Conservation (phyloP, 306 rosid species). For the Potentilla sterilis region DNA sequence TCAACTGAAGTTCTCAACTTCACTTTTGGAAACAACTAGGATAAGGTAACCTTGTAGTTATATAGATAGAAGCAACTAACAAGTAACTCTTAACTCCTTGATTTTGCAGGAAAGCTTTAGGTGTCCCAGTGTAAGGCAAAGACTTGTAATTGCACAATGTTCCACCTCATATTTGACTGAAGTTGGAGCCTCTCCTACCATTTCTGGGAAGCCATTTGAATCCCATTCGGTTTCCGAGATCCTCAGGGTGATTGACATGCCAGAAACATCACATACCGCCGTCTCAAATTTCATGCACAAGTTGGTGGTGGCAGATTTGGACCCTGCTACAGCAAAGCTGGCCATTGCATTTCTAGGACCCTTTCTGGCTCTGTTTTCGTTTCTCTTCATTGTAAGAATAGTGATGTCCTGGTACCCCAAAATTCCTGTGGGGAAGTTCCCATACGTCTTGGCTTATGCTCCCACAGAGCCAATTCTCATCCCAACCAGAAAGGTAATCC, state of each 20-base stretch:
- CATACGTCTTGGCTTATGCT: conserved; percentile 81
- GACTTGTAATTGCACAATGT: conserved; percentile 29
- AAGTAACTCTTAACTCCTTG: not conserved
- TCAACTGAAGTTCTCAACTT: not conserved
- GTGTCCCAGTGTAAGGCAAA: conserved; percentile 29
- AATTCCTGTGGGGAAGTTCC: conserved; percentile 79
- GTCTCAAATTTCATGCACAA: conserved; percentile 32
- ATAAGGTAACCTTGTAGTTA: not conserved
- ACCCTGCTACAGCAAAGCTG: conserved; percentile 75
- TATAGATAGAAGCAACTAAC: not conserved
- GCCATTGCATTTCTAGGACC: conserved; percentile 76
- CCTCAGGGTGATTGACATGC: conserved; percentile 22
- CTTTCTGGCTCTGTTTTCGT: conserved; percentile 62
- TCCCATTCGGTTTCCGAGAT: conserved; percentile 21
- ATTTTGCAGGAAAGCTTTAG: conserved; percentile 50
- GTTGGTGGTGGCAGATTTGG: conserved; percentile 64
- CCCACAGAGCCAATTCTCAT: conserved; percentile 86
- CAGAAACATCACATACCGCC: conserved; percentile 25
- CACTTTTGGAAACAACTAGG: not conserved
- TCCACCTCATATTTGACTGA: conserved; percentile 36
- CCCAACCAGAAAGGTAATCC: conserved; percentile 77
- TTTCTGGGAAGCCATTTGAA: conserved; percentile 27
- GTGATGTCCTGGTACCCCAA: conserved; percentile 98
- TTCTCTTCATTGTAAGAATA: conserved; percentile 74
- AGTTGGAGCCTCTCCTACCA: conserved; percentile 26